Conservation (phyloP, 2,329 filamentous ascomycete species). For the Exophiala phaeomuriformis region DNA sequence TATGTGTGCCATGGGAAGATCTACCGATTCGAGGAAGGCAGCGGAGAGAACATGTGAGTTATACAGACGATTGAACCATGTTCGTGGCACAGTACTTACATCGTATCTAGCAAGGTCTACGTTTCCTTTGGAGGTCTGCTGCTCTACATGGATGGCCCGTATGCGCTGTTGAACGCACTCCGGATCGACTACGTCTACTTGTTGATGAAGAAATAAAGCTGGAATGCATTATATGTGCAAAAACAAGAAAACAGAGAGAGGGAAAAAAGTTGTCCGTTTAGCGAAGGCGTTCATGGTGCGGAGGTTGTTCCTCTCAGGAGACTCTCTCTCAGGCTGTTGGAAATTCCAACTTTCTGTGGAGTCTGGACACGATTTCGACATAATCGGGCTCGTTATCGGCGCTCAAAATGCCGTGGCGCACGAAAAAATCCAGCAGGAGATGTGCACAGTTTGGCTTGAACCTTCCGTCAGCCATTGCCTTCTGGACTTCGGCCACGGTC, state of each 20-base stretch:
- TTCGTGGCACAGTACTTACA: conserved; percentile 26
- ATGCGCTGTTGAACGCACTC: conserved; percentile 87
- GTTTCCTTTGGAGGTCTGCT: conserved; percentile 88
- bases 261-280: conserved; percentile 12
- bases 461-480: conserved; percentile 60
- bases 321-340: conserved; percentile 49
- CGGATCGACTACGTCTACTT: conserved; percentile 92
- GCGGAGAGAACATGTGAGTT: conserved; percentile 78
- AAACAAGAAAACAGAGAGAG: background rate
- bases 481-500: conserved; percentile 67
- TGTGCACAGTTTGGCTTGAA: conserved; percentile 93
- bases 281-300: conserved; percentile 18
- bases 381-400: conserved; percentile 70
- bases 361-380: conserved; percentile 63
- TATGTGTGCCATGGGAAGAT: conserved; percentile 48
- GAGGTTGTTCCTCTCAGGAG: background rate
- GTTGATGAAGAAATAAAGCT: conserved; percentile 73
- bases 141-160: conserved; percentile 84
- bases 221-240: background rate
- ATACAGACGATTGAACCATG: background rate
- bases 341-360: conserved; percentile 76
- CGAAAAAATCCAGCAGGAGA: conserved; percentile 80
- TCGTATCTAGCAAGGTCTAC: conserved; percentile 70
- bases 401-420: conserved; percentile 74
- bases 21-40: conserved; percentile 48